Percentiles rank a stretch among this genome's conserved stretches.
These are phyloP conservation scores for Hypoxylon subgilvum DNA, from an alignment of 495 filamentous ascomycete genomes.

Conservation along the genomic window DNA sequence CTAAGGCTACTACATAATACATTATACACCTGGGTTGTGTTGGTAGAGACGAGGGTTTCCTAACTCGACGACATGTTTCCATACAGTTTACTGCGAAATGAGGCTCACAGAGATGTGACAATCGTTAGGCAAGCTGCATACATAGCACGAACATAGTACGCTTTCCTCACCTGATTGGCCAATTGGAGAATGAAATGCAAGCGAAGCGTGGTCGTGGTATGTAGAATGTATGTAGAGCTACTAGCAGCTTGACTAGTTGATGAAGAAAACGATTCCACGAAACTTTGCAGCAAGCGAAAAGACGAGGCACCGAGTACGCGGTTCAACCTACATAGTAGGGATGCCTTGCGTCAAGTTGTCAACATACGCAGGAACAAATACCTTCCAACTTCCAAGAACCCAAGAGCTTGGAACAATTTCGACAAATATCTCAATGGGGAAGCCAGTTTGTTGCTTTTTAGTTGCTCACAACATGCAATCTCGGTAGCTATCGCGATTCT, in stretches of 20 bases:
- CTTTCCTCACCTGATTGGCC: slow-evolving; percentile 7
- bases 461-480: slow-evolving; percentile 26
- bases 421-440: slow-evolving; percentile 23
- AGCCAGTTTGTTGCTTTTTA: slow-evolving; percentile 2
- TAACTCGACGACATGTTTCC: not conserved
- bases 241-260: slow-evolving; percentile 11
- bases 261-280: slow-evolving; percentile 6
- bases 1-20: too few species aligned
- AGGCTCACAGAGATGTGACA: slow-evolving; percentile 7
- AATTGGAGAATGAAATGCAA: not conserved
- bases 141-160: not conserved
- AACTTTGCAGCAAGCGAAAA: slow-evolving; percentile 9
- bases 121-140: slow-evolving; percentile 17
- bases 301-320: slow-evolving; percentile 1
- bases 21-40: too few species aligned
- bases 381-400: slow-evolving; percentile 2
- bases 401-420: slow-evolving; percentile 29
- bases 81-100: not conserved
- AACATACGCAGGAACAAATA: slow-evolving; percentile 8
- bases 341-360: too few species aligned
- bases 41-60: too few species aligned
- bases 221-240: slow-evolving; percentile 12
- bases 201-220: not conserved
- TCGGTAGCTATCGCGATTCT: slow-evolving; percentile 22
- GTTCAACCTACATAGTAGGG: slow-evolving; percentile 20